These are phyloP conservation scores for Fusarium sarcochroum DNA, from an alignment of 2,329 filamentous ascomycete species.

Conservation along the genomic window DNA sequence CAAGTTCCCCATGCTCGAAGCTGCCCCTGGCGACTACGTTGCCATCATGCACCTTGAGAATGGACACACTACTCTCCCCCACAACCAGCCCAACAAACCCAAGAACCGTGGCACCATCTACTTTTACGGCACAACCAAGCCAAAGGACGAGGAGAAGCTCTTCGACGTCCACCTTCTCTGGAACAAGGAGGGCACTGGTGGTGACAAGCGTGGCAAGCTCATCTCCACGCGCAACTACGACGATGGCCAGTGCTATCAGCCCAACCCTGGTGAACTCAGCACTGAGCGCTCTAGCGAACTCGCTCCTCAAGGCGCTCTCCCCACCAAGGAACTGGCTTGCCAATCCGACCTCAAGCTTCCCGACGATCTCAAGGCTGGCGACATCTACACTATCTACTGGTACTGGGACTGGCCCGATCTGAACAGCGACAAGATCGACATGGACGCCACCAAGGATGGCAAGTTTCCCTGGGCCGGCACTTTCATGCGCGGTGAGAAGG, in stretches of 20 bases:
- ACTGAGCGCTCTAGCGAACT: slow-evolving; percentile 69
- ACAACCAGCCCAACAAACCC: slow-evolving; percentile 71
- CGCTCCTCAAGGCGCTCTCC: slow-evolving; percentile 65
- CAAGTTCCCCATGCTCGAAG: slow-evolving; percentile 73
- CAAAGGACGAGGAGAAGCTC: slow-evolving; percentile 64
- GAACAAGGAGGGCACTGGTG: slow-evolving; percentile 85
- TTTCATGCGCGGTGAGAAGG: slow-evolving; percentile 56
- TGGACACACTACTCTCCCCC: slow-evolving; percentile 77
- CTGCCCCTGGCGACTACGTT: slow-evolving; percentile 72
- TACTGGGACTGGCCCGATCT: slow-evolving; percentile 93
- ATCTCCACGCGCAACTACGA: slow-evolving; percentile 86
- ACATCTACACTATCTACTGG: slow-evolving; percentile 89
- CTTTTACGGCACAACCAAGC: slow-evolving; percentile 78
- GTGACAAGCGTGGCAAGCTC: slow-evolving; percentile 82
- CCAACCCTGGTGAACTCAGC: slow-evolving; percentile 73
- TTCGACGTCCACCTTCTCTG: slow-evolving; percentile 81
- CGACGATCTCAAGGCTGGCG: slow-evolving; percentile 69
- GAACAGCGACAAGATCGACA: slow-evolving; percentile 58
- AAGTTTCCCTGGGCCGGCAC: slow-evolving; percentile 60
- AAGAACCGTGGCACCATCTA: slow-evolving; percentile 78
- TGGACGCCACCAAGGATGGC: slow-evolving; percentile 56
- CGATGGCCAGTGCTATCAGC: slow-evolving; percentile 90
- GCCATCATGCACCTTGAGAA: slow-evolving; percentile 81
- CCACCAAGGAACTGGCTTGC: slow-evolving; percentile 78
- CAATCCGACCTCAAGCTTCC: slow-evolving; percentile 87